phyloP scores from a whole-genome alignment of 345 rosid genomes.

The Brassica incana region DNA sequence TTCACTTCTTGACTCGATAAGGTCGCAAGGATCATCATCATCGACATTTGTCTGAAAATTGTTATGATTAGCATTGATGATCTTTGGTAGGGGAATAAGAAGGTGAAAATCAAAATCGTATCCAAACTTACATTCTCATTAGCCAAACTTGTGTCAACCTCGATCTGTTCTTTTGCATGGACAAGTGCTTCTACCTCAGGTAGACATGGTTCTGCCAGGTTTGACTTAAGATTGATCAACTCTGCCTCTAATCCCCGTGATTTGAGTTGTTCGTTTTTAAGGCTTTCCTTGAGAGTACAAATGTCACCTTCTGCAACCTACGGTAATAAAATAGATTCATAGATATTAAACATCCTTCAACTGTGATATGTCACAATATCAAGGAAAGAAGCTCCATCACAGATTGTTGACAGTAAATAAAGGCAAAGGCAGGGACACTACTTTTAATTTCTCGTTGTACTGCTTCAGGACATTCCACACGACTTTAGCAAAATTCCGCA shows the following conservation, averaged over 20 bases:
- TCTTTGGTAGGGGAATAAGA: not conserved
- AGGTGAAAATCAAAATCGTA: not conserved
- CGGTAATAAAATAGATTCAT: not conserved
- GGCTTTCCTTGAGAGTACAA: slow-evolving; percentile 49
- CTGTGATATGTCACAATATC: not conserved
- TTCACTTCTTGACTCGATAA: slow-evolving; percentile 2
- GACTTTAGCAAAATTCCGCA: slow-evolving; percentile 70
- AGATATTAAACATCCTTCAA: not conserved
- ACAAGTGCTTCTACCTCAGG: slow-evolving; percentile 29
- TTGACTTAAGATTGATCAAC: slow-evolving; percentile 47
- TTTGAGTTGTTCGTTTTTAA: slow-evolving; percentile 53
- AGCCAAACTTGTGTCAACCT: slow-evolving; percentile 26
- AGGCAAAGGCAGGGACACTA: slow-evolving; percentile 27
- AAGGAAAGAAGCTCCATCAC: not conserved
- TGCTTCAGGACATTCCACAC: slow-evolving; percentile 80
- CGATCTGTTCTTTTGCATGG: slow-evolving; percentile 27
- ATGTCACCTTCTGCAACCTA: slow-evolving; percentile 74
- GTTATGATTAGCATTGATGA: not conserved
- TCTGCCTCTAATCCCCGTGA: slow-evolving; percentile 54
- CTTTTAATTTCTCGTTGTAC: slow-evolving; percentile 69
- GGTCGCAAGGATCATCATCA: slow-evolving; percentile 24
- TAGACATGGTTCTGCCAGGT: slow-evolving; percentile 28
- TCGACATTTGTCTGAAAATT: slow-evolving; percentile 18
- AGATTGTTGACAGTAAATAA: slow-evolving; percentile 6
- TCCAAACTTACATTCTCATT: slow-evolving; percentile 41